Evolutionary conservation across 495 filamentous ascomycete species (phyloP), one percentile per base, ranked within the genome.

Genomic region (Penicillium atrosanguineum): DNA sequence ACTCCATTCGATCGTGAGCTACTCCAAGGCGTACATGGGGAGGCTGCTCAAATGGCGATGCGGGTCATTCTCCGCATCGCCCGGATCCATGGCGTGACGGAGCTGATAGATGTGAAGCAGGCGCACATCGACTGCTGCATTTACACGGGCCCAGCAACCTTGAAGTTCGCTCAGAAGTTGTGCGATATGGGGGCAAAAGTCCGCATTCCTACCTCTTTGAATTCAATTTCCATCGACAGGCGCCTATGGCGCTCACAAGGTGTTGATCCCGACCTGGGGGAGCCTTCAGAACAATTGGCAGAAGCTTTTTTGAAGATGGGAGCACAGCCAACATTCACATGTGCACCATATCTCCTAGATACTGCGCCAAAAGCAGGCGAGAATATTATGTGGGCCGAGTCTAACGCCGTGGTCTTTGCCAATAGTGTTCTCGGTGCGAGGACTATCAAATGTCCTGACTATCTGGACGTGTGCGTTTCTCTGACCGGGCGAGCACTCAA

Each of bases 161-260:
- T 70, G 11, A 36, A 31, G 8, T 63, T 70, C 34, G 60, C 68
- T 12, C 43, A 63, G 28, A 52, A 12, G 6, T 53, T 72, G 16
- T 53, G 53, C 1, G 40, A 49, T n/a, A 29, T 53, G 44, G 64
- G 67, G 5, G 67, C 48, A 6, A 54, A 50, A 31, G 54, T 68
- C 11, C 44, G 44, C 2, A 42, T 72, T 6, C 63, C 69, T 11
- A 72, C 69, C 0, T 58, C 67, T 4, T 42, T 69, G 28, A 68
- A 69, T 26, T 56, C 69, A 5, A 72, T 69, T 6, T 72, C 67
- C n/a, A 64, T 69, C 21, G 69, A 72, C 39, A 58, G 52, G 18
- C 42, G 55, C 1, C 55, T 67, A 5, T 66, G 63, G 61, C 56
- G 55, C 3, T 59, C 53, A 2, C 59, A 62, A 18, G 59, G 63